These are phyloP conservation scores for Nissolia schottii DNA, from an alignment of 306 rosid species.

Conservation along the genomic window DNA sequence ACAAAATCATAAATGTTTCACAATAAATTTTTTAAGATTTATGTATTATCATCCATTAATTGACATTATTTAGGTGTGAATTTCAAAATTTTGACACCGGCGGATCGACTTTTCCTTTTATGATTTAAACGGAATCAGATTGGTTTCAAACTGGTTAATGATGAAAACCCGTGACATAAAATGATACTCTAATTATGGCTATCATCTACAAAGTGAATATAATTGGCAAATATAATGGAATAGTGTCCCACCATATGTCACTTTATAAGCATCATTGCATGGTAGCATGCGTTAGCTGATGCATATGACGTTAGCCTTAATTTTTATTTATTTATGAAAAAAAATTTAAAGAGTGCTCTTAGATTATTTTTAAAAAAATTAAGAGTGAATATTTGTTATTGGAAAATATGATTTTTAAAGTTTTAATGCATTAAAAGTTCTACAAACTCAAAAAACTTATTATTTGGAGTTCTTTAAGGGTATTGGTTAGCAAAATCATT, in stretches of 20 bases:
- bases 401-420: too few relatives aligned
- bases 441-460: too few relatives aligned
- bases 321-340: background rate
- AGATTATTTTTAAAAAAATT: too few relatives aligned
- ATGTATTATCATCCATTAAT: background rate
- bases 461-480: too few relatives aligned
- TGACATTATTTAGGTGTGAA: background rate
- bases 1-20: background rate
- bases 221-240: constrained; percentile 9
- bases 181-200: constrained; percentile 37
- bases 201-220: constrained; percentile 24
- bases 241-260: constrained; percentile 24
- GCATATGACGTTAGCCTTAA: constrained; percentile 9
- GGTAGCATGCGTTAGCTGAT: constrained; percentile 31
- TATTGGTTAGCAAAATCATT: too few relatives aligned
- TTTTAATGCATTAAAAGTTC: too few relatives aligned
- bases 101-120: background rate
- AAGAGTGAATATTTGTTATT: too few relatives aligned
- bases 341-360: too few relatives aligned
- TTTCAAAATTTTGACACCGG: background rate
- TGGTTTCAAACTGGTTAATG: constrained; percentile 3
- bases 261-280: constrained; percentile 21
- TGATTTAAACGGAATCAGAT: background rate
- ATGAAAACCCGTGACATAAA: constrained; percentile 19
- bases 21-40: too few relatives aligned